Base-by-base conservation (phyloP, 805 yeast genomes). In the Grigorovia yakushimaensis region DNA sequence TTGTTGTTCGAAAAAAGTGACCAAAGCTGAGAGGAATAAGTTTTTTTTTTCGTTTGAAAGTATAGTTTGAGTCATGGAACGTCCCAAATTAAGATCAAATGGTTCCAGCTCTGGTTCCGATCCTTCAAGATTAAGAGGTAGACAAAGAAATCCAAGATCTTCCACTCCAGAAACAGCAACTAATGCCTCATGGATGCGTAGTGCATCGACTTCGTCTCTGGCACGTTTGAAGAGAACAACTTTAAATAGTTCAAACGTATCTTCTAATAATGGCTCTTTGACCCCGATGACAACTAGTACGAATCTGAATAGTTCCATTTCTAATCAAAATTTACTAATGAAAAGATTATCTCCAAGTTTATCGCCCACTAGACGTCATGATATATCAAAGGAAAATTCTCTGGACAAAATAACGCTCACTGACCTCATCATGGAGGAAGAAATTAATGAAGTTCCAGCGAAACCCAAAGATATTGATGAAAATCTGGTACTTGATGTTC, bases 131-230 rank as follows among this genome's bases (percentile, higher is more conserved):
- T 15, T 39, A 5, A 44, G 47, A 39, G 47, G 47, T 20, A 38
- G 44, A 42, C 36, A 36, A 17, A 39, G 46, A n/a, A 33, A 37
- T 11, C 24, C 46, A 27, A 27, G 46, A 27, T 21, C 24, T 6
- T 11, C 36, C 11, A 43, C 46, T 23, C 43, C 37, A 7, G 42
- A 36, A 13, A 19, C 23, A 24, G 37, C 41, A 11, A 21, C 17
- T 6, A 20, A 23, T 17, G 22, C 39, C 24, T 18, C 54, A 5
- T 51, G 54, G 54, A 41, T 56, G 20, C 49, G 62, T 30, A 58
- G 61, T 51, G 62, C 59, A 2, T 55, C 60, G 1, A 52, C 62
- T 1, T 54, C 60, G 5, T 55, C 54, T 36, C n/a, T 57, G 3
- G 36, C 52, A 5, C 39, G 27, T 15, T 17, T 47, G 21, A 47